Base-by-base conservation (phyloP, 768 basidiomycete species). In the Guyanaporus albipodus region DNA sequence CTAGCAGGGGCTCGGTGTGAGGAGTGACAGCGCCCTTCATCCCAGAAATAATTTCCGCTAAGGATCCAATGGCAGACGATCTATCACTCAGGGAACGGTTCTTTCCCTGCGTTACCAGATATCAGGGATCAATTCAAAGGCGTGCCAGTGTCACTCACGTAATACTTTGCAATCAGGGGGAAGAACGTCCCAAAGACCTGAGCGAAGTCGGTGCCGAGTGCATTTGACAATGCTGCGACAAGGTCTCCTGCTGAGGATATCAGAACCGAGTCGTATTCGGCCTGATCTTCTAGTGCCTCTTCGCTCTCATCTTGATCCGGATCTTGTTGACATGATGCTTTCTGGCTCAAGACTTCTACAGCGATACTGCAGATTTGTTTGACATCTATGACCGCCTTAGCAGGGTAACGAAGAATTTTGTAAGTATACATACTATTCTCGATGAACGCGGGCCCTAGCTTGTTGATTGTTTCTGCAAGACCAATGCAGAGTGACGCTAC, bases 241-340 rank as follows among this genome's bases (percentile, higher is more conserved):
- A 99, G 85, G 63, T 99, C 96, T 33, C 87, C 87, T 22, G 95
- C 95, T 21, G 93, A 85, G 22, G 90, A 89, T 61, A 98, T 88
- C 48, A 99, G 77, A 44, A 96, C 89, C 4, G 94, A 90, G 64
- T 99, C 96, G 64, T 92, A 95, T 71, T 99, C 96, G 2, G 94
- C 93, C 59, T 87, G 85, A 53, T 91, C 90, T 63, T 91, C 89
- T 8, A 84, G 85, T 21, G 85, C 86, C 57, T 90, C 89, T 21
- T 88, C 88, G 4, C 77, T 78, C 54, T 91, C 90, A 55, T 92
- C 92, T 54, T 89, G 87, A 62, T 95, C 93, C 38, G 93, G 91
- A 60, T 95, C 92, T 66, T 93, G 87, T 67, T 99, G 96, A 71
- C 95, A 98, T 56, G 91, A 78, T 0, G 93, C 90, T 70, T 95